Evolutionary conservation across 495 filamentous ascomycete species (phyloP), one percentile per base, ranked within the genome.

Genomic region (Neurospora tetraspora): DNA sequence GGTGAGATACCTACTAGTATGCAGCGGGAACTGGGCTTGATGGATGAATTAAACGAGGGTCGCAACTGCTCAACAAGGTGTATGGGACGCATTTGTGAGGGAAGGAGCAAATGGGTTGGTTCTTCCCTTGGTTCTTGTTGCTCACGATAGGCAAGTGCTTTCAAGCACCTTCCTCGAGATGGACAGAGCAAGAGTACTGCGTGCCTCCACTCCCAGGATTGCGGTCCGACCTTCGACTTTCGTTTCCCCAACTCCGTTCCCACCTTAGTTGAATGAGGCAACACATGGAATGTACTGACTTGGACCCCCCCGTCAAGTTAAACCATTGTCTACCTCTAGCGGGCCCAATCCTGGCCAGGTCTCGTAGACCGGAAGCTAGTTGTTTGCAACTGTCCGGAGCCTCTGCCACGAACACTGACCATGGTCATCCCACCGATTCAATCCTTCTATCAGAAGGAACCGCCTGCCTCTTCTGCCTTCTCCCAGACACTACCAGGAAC

Each of bases 401-500:
- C 27, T 5, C 11, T 61, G 1, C 14, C 20, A 53, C 20, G 23
- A 12, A 65, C 14, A 34, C 14, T 9, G 31, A 9, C 27, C 53
- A 65, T 65, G 53, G 53, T 65, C 27, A 65, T 65, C 36, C 77
- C 83, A 36, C 85, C 86, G 1, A 86, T 89, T 37, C 86, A 89
- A 73, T 84, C 86, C 34, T 90, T 88, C 78, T 90, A 82, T 74
- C 76, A 81, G 31, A 79, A 78, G 69, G 78, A 80, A 47, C 20
- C 74, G 8, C 70, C 69, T 23, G 53, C 70, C 53, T 65, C 53
- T 36, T 65, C 27, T 34, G 14, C 23, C 53, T 61, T 34, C 23
- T 61, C 53, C 23, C 53, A 34, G 53, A 18, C 27, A 34, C 53
- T 34, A 16, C 27, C 12, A 65, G 27, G 12, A 65, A 31, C 53